phyloP scores from a whole-genome alignment of 495 filamentous ascomycete species.

The Glarea lozoyensis region DNA sequence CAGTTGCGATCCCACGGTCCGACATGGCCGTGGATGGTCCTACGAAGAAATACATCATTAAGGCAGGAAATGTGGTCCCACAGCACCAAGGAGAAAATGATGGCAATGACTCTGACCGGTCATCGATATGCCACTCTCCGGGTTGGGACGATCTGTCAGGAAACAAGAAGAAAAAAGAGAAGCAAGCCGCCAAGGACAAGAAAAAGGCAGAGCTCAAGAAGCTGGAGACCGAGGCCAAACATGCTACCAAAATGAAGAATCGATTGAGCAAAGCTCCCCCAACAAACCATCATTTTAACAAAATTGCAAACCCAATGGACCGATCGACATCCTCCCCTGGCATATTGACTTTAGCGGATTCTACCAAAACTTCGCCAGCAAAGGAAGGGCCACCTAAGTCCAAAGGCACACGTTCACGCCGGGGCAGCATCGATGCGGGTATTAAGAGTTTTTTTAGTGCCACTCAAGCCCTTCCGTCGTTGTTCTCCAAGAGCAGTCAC shows the following conservation, averaged over 20 bases:
- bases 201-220: slow-evolving; percentile 32
- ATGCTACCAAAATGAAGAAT: slow-evolving; percentile 26
- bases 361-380: neutral
- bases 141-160: slow-evolving; percentile 43
- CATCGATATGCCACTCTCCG: slow-evolving; percentile 47
- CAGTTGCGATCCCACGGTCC: slow-evolving; percentile 6
- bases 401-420: neutral
- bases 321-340: slow-evolving; percentile 8
- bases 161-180: slow-evolving; percentile 38
- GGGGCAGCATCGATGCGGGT: slow-evolving; percentile 13
- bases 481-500: slow-evolving; percentile 8
- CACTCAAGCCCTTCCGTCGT: slow-evolving; percentile 1
- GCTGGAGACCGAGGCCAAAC: slow-evolving; percentile 26
- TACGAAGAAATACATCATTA: slow-evolving; percentile 13
- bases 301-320: slow-evolving; percentile 4
- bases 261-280: slow-evolving; percentile 28
- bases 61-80: slow-evolving; percentile 8
- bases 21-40: slow-evolving; percentile 1
- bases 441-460: slow-evolving; percentile 7
- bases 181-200: slow-evolving; percentile 33
- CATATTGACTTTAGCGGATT: neutral
- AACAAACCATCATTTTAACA: slow-evolving; percentile 7
- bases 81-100: slow-evolving; percentile 5
- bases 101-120: slow-evolving; percentile 30
- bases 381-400: neutral